Evolutionary conservation across 192 early-diverging fungal genomes (phyloP).

Genomic region (Phlyctochytrium planicorne): DNA sequence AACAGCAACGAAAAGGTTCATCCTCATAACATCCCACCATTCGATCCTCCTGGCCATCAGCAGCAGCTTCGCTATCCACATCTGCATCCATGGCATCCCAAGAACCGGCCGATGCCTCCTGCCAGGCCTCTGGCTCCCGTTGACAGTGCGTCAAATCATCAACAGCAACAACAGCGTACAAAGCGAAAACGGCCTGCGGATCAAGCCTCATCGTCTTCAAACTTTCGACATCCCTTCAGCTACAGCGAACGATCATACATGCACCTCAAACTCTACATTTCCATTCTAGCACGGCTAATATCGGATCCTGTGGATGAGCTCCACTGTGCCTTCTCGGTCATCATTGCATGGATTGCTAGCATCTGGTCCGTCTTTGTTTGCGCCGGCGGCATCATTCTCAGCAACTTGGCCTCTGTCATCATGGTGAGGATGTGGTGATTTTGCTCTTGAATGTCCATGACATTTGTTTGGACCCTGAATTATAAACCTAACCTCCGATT

Average conservation of each 20-base stretch:
- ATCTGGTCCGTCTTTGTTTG: background rate
- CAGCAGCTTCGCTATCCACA: background rate
- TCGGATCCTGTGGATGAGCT: background rate
- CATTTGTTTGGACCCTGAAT: too few species aligned
- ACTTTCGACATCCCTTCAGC: constrained; percentile 1
- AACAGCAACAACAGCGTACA: too few species aligned
- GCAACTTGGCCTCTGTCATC: constrained; percentile 4
- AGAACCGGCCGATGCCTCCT: background rate
- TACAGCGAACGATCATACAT: constrained; percentile 1
- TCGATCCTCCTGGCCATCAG: too few species aligned
- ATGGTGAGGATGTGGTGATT: background rate
- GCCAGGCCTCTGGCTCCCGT: background rate
- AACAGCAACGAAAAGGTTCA: too few species aligned
- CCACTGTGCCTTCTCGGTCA: background rate
- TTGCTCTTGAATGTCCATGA: background rate
- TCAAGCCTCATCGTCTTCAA: background rate
- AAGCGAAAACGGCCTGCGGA: too few species aligned
- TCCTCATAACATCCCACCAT: too few species aligned
- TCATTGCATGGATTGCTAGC: constrained; percentile 2
- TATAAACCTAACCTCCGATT: too few species aligned
- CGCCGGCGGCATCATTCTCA: background rate
- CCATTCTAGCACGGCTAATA: background rate
- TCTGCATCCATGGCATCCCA: background rate
- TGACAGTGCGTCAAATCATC: background rate
- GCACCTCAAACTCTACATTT: background rate